phyloP scores from a whole-genome alignment of 129 eudicot genomes.

The Ambrosia trifida region DNA sequence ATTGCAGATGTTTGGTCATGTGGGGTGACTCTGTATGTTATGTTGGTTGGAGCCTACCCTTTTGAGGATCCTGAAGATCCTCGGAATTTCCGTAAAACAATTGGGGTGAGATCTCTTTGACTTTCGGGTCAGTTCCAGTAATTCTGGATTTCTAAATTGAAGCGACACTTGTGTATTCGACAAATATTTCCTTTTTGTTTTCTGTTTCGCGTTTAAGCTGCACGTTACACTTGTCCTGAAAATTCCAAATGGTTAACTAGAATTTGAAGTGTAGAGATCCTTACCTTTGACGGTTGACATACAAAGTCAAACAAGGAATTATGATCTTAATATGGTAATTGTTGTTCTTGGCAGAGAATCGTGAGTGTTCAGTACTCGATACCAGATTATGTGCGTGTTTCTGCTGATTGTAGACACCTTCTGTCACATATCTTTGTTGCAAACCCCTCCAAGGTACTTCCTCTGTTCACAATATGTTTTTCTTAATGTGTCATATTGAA shows the following conservation, averaged over 20 bases:
- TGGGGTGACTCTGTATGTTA: slow-evolving; percentile 45
- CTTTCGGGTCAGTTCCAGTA: slow-evolving; percentile 18
- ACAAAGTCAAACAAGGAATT: not conserved
- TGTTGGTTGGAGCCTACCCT: slow-evolving; percentile 52
- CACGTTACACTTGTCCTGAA: not conserved
- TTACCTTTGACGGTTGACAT: slow-evolving; percentile 16
- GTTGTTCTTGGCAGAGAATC: slow-evolving; percentile 50
- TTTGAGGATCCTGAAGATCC: slow-evolving; percentile 77
- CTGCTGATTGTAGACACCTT: slow-evolving; percentile 64
- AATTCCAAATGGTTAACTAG: not conserved
- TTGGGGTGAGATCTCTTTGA: slow-evolving; percentile 49
- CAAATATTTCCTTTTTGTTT: not conserved
- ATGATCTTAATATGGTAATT: slow-evolving; percentile 7
- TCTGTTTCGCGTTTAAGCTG: not conserved
- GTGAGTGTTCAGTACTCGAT: slow-evolving; percentile 67
- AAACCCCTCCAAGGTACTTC: slow-evolving; percentile 66
- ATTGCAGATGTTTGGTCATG: slow-evolving; percentile 51
- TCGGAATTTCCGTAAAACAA: slow-evolving; percentile 65
- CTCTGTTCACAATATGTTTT: slow-evolving; percentile 2
- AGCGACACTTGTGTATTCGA: not conserved
- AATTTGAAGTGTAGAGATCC: not conserved
- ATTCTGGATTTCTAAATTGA: slow-evolving; percentile 1
- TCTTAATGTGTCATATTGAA: not conserved
- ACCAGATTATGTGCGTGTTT: slow-evolving; percentile 73
- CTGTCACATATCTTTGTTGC: slow-evolving; percentile 71